These are phyloP conservation scores for Mycogone perniciosa DNA, from an alignment of 2,329 filamentous ascomycete species.

Conservation along the genomic window DNA sequence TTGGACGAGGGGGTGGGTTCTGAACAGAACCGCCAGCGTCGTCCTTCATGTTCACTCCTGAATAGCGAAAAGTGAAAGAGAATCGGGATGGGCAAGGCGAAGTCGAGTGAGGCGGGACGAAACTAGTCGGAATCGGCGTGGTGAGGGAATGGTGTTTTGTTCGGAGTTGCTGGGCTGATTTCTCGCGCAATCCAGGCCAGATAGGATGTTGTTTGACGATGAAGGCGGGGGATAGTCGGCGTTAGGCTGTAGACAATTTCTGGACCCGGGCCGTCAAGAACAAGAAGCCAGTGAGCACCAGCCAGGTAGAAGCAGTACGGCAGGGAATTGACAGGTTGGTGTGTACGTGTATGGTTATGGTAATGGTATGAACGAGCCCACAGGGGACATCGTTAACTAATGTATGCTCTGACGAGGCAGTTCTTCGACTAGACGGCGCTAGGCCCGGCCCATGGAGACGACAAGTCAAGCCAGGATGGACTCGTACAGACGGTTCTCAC, in stretches of 20 bases:
- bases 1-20: slow-evolving; percentile 13
- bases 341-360: background rate
- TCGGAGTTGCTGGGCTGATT: background rate
- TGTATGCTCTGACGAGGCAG: slow-evolving; percentile 9
- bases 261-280: background rate
- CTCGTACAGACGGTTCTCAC: no score
- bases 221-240: background rate
- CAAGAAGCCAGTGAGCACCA: background rate
- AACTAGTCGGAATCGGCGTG: background rate
- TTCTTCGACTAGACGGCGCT: slow-evolving; percentile 9
- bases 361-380: slow-evolving; percentile 3
- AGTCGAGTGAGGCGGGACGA: background rate
- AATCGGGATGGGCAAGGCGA: background rate
- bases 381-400: slow-evolving; percentile 11
- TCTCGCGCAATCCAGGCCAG: background rate
- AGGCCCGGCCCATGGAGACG: slow-evolving; percentile 12
- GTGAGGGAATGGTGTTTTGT: background rate
- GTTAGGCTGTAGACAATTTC: background rate
- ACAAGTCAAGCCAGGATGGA: background rate
- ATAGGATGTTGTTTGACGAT: background rate
- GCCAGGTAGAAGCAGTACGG: background rate
- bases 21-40: slow-evolving; percentile 2
- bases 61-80: background rate
- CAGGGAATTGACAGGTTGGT: background rate
- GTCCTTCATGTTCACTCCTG: slow-evolving; percentile 5